Conservation (phyloP, 169 alveolate species). For the Babesia ovata region DNA sequence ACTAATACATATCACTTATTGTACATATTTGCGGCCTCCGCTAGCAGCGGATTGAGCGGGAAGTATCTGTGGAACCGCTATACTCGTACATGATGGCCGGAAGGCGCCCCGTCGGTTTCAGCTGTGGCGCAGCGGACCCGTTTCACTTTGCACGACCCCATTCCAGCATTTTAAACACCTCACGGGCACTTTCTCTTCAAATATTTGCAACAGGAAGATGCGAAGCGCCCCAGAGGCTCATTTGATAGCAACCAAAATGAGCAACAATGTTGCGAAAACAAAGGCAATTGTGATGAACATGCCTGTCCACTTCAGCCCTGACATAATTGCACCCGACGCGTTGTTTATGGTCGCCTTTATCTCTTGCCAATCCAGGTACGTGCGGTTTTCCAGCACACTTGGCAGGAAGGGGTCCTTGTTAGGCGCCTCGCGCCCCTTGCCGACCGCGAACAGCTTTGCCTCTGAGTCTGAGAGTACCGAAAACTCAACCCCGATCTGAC, state of each 20-base stretch:
- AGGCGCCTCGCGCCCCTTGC: conserved; percentile 90
- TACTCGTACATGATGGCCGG: too few species aligned
- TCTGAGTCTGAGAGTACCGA: conserved; percentile 81
- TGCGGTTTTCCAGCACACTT: conserved; percentile 85
- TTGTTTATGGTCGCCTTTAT: conserved; percentile 81
- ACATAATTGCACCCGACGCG: conserved; percentile 80
- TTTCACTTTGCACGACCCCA: too few species aligned
- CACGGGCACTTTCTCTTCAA: too few species aligned
- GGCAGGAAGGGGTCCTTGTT: conserved; percentile 87
- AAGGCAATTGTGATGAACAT: conserved; percentile 48
- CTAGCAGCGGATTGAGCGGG: too few species aligned
- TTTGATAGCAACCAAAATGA: conserved; percentile 50
- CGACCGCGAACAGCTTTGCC: conserved; percentile 86
- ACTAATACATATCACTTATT: too few species aligned
- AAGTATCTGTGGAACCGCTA: too few species aligned
- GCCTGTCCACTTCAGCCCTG: conserved; percentile 78
- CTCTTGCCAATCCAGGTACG: conserved; percentile 88
- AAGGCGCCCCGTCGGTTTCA: too few species aligned
- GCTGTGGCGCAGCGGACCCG: too few species aligned
- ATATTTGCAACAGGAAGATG: too few species aligned
- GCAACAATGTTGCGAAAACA: conserved; percentile 43
- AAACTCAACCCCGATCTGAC: conserved; percentile 85
- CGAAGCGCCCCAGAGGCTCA: conserved; percentile 1
- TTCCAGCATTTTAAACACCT: too few species aligned
- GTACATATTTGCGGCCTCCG: too few species aligned